A percentile compares a stretch with the other conserved stretches of the same genome.
These are phyloP conservation scores for Magnusiomyces magnusii DNA, from an alignment of 1,139 yeast genomes.

Conservation along the genomic window DNA sequence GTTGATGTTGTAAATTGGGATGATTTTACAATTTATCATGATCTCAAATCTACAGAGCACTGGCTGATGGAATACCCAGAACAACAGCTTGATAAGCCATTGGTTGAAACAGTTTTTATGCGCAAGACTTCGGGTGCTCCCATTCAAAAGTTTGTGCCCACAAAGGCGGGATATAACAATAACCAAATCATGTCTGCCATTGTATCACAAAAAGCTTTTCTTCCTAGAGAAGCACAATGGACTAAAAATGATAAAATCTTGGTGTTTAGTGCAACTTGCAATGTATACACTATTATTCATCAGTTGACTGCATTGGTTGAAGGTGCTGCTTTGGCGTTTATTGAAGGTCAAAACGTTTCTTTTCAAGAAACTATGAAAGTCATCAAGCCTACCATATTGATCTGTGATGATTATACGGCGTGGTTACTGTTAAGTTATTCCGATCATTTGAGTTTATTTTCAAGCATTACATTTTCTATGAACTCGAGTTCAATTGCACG, in stretches of 20 bases:
- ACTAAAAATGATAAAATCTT: constrained; percentile 27
- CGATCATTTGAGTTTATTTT: constrained; percentile 17
- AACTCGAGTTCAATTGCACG: constrained; percentile 19
- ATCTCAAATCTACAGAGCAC: background rate
- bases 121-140: background rate
- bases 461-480: constrained; percentile 21
- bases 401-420: constrained; percentile 29
- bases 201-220: constrained; percentile 12
- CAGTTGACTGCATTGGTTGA: constrained; percentile 31
- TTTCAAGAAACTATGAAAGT: constrained; percentile 23
- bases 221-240: constrained; percentile 31
- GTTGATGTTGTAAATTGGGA: constrained; percentile 6
- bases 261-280: constrained; percentile 27
- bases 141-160: constrained; percentile 8
- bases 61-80: background rate
- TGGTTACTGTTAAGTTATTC: constrained; percentile 22
- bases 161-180: constrained; percentile 26
- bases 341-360: constrained; percentile 23
- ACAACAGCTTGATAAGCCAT: background rate
- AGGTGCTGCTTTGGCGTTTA: constrained; percentile 25
- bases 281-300: constrained; percentile 26
- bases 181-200: constrained; percentile 1
- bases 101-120: background rate
- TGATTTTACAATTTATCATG: background rate
- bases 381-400: constrained; percentile 25